Evolutionary conservation across 1,284 basidiomycete genomes (phyloP), one percentile per base, ranked within the genome.

Genomic region (Boletus semigastroideus): DNA sequence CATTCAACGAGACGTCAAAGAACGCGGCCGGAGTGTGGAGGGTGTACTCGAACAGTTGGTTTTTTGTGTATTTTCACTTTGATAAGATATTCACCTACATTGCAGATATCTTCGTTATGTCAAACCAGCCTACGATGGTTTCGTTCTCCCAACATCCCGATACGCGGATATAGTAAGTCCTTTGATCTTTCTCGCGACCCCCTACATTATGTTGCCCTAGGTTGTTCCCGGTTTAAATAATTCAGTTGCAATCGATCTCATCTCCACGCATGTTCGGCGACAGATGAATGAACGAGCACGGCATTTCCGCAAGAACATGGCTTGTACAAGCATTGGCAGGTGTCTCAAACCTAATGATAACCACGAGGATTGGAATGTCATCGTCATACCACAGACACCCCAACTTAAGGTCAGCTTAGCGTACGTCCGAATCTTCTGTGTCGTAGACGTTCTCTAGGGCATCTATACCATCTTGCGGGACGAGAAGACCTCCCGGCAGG

Each of bases 41-140:
- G 94, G 95, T 4, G 83, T 98, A 46, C 77, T 99, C 14, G 88
- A 95, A 61, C 96, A 98, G 86, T 92, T 64, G 54, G 78, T 56
- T 37, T 52, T 14, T 30, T n/a, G 25, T 16, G 8, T 3, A 10
- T 1, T 27, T 14, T 17, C 37, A 1, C 3, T 20, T 20, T 5
- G 7, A 39, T 46, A 31, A 49, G 28, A 17, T 27, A 34, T 58
- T 52, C 6, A 68, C 57, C 19, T n/a, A 22, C 25, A 17, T 52
- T 46, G 10, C 62, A 90, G 88, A 65, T 94, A 96, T 64, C 78
- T 96, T 33, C 87, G 92, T 42, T 96, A 89, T 65, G 95, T 97
- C 61, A 96, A 96, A 66, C 92, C 91, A 3, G 86, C 92, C 10
- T 97, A 90, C 62, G 96, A 99, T 69, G 91, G 93, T 66, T 97